Base-by-base conservation (phyloP, 1,139 yeast species). In the Candida dubliniensis region DNA sequence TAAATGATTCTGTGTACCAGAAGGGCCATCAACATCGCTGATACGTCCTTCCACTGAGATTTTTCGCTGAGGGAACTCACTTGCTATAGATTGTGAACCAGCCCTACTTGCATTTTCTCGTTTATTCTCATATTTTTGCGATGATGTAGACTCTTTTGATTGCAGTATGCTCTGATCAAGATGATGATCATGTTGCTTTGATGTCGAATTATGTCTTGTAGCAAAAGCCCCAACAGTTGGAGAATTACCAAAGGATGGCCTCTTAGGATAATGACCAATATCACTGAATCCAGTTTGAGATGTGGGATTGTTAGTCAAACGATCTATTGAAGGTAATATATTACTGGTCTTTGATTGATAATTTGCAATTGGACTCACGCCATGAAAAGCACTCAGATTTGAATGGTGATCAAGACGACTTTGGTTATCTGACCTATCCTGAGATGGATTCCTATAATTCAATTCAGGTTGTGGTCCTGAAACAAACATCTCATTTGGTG, bases 331-430 rank as follows among this genome's bases (percentile, higher is more conserved):
- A 6, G 41, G 41, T 12, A 38, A 27, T 9, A 38, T 2, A 14
- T 32, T 33, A 12, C 29, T 32, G 12, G 25, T 2, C 12, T 9
- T 25, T 7, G 10, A 31, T 10, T 25, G 25, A 29, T 32, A 34
- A 12, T 32, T 38, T 10, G 41, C 15, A 3, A 38, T 32, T 31
- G 41, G 41, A 14, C 15, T 38, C 2, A 38, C 27, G 10, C 15
- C 23, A 18, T 32, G 34, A 11, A 23, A 30, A 30, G n/a, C 14
- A 3, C n/a, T 27, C 8, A 7, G 3, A 5, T 18, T 18, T 18
- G 23, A 18, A 18, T 18, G 23, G 23, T 18, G 5, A 3, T 18
- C 23, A 18, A 18, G 23, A 18, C 23, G 5, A 5, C 23, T 18
- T 18, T 18, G 23, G 3, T 18, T 18, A 4, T 18, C 23, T 18